Base-by-base conservation (phyloP, 2,329 filamentous ascomycete genomes). In the Talaromyces verruculosus region DNA sequence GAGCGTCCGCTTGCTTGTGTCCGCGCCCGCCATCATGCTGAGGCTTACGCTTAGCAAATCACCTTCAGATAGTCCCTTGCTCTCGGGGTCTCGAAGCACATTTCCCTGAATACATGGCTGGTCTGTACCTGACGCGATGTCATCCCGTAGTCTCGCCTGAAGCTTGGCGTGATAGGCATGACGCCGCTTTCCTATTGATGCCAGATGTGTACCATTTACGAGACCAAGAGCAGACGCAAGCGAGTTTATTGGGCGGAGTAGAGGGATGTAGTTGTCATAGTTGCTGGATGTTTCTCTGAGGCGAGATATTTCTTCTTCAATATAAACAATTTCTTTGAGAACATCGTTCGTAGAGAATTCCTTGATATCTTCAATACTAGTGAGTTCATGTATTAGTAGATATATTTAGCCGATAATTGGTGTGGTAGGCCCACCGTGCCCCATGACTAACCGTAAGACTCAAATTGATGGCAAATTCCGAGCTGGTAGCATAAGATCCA, bases 31-130 rank as follows among this genome's bases (percentile, higher is more conserved):
- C 58, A 67, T 62, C 66, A 67, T 67, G 25, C 57, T 63, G 19
- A 67, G 39, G 33, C 60, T 67, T n/a, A 67, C 63, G 28, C 47
- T 65, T 19, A 61, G 30, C 58, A 67, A 39, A 30, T 67, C 66
- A 49, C 41, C 47, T 41, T 41, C 39, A 8, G 39, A 43, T 43
- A 43, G 17, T 3, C 39, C 39, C 15, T 43, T 43, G 39, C 39
- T 43, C 39, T 43, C 39, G 39, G 39, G 39, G 8, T 43, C 39
- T 43, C n/a, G 41, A 43, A 43, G 41, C 41, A 19, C 41, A n/a
- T 43, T 43, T 19, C 41, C 41, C 41, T 43, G 41, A n/a, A 43
- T 43, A 7, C 41, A 43, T 43, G 41, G 41, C 41, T 4, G 41
- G 41, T 43, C 41, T n/a, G 17, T 43, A 43, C 39, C 39, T 3